These are phyloP conservation scores for Penicillium rolfsii DNA, from an alignment of 2,329 filamentous ascomycete species.

Conservation along the genomic window DNA sequence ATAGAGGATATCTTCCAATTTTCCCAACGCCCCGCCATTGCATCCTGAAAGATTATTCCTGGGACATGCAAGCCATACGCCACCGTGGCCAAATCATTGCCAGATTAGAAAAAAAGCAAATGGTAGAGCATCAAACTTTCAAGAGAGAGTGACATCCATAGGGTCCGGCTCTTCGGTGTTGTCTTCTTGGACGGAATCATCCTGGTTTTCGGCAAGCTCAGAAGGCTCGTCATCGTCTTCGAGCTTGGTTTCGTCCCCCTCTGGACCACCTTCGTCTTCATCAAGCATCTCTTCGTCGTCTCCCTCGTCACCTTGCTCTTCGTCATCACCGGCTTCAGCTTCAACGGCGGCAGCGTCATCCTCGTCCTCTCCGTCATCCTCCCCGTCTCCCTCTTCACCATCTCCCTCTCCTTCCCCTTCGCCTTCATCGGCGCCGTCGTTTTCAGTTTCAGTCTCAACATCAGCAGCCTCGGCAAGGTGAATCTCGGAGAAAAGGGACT, in stretches of 20 bases:
- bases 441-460: constrained; percentile 26
- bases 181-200: constrained; percentile 7
- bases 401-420: constrained; percentile 15
- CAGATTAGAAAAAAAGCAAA: not conserved
- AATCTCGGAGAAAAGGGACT: constrained; percentile 33
- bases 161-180: constrained; percentile 15
- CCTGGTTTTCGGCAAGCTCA: constrained; percentile 16
- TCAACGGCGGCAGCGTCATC: constrained; percentile 23
- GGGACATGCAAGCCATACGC: not conserved
- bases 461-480: constrained; percentile 26
- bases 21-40: not conserved
- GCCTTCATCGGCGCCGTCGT: constrained; percentile 27
- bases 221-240: constrained; percentile 16
- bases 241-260: constrained; percentile 6
- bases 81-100: too few species aligned
- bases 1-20: not conserved
- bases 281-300: constrained; percentile 13
- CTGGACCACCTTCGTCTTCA: constrained; percentile 10
- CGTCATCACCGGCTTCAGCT: constrained; percentile 18
- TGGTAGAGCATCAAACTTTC: not conserved
- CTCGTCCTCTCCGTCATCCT: constrained; percentile 24
- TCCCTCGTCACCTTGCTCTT: constrained; percentile 14
- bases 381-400: constrained; percentile 17
- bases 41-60: not conserved
- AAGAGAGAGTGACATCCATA: constrained; percentile 22